Conservation (phyloP, 768 basidiomycete genomes). For the Exidia glandulosa region DNA sequence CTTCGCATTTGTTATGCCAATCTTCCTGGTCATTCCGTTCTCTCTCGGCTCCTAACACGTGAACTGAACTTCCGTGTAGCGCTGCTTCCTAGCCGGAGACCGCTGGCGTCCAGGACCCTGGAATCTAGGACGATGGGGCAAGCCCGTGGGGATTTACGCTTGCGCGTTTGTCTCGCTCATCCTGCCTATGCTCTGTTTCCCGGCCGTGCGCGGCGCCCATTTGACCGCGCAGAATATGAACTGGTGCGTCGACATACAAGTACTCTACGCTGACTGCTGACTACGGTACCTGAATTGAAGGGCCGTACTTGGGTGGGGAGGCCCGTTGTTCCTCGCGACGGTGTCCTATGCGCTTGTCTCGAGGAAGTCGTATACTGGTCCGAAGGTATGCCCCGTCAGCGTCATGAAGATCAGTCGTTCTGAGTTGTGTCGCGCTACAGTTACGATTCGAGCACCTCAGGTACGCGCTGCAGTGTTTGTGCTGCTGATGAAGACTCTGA, state of each 20-base stretch:
- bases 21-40: not conserved
- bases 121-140: conserved; percentile 5
- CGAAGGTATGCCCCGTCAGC: not conserved
- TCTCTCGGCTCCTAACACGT: not conserved
- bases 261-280: too few relatives aligned
- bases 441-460: not conserved
- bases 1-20: not conserved
- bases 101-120: conserved; percentile 7
- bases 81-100: conserved; percentile 3
- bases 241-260: not conserved
- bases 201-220: conserved; percentile 2
- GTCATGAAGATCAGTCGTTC: not conserved
- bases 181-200: conserved; percentile 6
- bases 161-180: conserved; percentile 2
- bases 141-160: conserved; percentile 1
- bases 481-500: too few relatives aligned
- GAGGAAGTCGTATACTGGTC: not conserved
- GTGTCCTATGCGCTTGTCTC: not conserved
- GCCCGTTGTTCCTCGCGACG: conserved; percentile 4
- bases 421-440: too few relatives aligned
- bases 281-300: not conserved
- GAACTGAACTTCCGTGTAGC: not conserved
- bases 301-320: conserved; percentile 5
- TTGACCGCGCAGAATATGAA: conserved; percentile 3
- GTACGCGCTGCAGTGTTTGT: not conserved